phyloP scores from a whole-genome alignment of 2,329 filamentous ascomycete genomes.

The Arthrobotrys iridis region DNA sequence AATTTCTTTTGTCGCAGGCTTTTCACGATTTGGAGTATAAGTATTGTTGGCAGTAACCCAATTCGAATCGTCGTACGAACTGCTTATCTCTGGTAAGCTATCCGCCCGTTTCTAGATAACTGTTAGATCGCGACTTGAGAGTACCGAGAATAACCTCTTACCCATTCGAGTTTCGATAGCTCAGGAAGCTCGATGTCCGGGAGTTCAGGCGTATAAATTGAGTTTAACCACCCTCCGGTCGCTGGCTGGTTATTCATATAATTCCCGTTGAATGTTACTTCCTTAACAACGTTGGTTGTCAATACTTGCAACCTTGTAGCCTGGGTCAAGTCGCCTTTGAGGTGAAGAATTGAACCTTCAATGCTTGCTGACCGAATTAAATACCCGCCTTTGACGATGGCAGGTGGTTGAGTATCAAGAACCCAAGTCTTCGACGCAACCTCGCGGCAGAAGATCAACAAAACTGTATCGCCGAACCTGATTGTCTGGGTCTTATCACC shows the following conservation, averaged over 20 bases:
- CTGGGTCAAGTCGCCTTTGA: constrained; percentile 77
- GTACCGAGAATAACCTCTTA: background rate
- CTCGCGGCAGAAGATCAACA: constrained; percentile 37
- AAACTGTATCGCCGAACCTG: constrained; percentile 26
- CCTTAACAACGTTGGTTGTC: constrained; percentile 66
- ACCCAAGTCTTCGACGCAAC: constrained; percentile 47
- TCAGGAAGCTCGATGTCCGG: constrained; percentile 69
- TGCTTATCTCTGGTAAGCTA: constrained; percentile 74
- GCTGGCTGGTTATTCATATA: constrained; percentile 59
- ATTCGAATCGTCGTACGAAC: constrained; percentile 73
- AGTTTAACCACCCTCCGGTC: constrained; percentile 65
- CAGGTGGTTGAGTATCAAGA: constrained; percentile 54
- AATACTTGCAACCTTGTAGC: constrained; percentile 76
- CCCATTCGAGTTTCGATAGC: constrained; percentile 69
- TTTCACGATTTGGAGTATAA: constrained; percentile 70
- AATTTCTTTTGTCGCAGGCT: constrained; percentile 70
- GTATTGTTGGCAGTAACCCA: constrained; percentile 72
- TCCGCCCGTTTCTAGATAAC: constrained; percentile 70
- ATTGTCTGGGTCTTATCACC: constrained; percentile 17
- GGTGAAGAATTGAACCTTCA: constrained; percentile 67
- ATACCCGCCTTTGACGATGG: constrained; percentile 74
- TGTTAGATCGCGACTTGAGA: background rate
- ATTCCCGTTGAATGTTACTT: constrained; percentile 71
- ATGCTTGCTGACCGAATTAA: constrained; percentile 71
- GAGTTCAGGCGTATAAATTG: constrained; percentile 64